Evolutionary conservation across 179 eudicot genomes (phyloP).

Genomic region (Spergularia azorica): DNA sequence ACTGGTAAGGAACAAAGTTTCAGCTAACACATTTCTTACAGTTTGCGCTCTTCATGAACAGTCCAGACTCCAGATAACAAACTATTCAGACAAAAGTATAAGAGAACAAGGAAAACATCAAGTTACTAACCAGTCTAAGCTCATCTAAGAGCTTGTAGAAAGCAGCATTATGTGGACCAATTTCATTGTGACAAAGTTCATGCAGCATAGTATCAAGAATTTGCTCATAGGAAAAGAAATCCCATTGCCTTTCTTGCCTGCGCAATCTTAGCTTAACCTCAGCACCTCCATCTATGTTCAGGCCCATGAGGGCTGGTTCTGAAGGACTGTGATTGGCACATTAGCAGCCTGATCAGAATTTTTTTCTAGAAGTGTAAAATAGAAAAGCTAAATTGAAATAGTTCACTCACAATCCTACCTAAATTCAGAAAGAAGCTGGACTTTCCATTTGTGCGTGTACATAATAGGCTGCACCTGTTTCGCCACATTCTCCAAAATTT

Average conservation of each 20-base stretch:
- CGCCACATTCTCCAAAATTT: constrained; percentile 61
- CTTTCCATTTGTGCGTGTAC: constrained; percentile 72
- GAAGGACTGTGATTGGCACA: constrained; percentile 54
- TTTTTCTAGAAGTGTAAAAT: neutral
- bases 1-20: neutral
- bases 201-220: constrained; percentile 88
- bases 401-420: constrained; percentile 38
- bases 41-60: neutral
- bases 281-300: constrained; percentile 70
- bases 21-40: no score
- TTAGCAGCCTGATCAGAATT: constrained; percentile 14
- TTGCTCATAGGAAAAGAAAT: constrained; percentile 64
- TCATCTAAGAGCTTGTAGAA: constrained; percentile 82
- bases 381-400: neutral
- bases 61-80: neutral
- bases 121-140: constrained; percentile 60
- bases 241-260: constrained; percentile 65
- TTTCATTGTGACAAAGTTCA: constrained; percentile 75
- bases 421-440: constrained; percentile 71
- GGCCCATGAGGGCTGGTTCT: constrained; percentile 69
- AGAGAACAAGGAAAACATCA: neutral
- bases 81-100: no score
- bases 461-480: constrained; percentile 82
- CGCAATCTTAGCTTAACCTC: constrained; percentile 73
- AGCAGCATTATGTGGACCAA: constrained; percentile 69